A percentile compares a stretch with the other conserved stretches of the same genome.
These are phyloP conservation scores for Debaryomyces subglobosus DNA, from an alignment of 1,139 yeast species.

Conservation along the genomic window DNA sequence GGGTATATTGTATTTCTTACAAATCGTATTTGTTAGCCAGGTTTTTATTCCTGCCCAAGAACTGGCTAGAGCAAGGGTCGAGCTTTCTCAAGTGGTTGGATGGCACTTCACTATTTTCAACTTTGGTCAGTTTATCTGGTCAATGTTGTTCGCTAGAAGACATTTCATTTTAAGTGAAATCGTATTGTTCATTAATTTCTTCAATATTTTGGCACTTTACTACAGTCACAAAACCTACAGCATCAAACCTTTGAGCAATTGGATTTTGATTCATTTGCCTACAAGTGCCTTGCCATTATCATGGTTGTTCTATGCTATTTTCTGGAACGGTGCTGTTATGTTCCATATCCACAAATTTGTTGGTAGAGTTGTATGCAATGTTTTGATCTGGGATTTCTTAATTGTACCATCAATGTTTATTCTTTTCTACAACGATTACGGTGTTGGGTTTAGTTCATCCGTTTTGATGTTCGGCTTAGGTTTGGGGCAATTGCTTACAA, in stretches of 20 bases:
- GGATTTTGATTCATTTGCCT: slow-evolving; percentile 66
- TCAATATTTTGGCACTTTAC: slow-evolving; percentile 60
- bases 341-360: slow-evolving; percentile 57
- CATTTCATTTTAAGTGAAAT: slow-evolving; percentile 60
- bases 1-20: slow-evolving; percentile 56
- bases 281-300: slow-evolving; percentile 69
- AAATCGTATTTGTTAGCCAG: slow-evolving; percentile 55
- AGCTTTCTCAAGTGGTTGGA: slow-evolving; percentile 45
- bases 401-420: slow-evolving; percentile 63
- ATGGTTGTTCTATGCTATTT: slow-evolving; percentile 71
- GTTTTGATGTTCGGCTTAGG: slow-evolving; percentile 66
- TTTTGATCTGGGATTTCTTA: slow-evolving; percentile 78
- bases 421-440: slow-evolving; percentile 69
- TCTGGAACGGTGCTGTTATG: slow-evolving; percentile 84
- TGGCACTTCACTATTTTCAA: slow-evolving; percentile 68
- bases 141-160: slow-evolving; percentile 57
- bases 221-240: slow-evolving; percentile 62
- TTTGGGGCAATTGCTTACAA: slow-evolving; percentile 67
- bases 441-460: slow-evolving; percentile 61
- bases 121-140: slow-evolving; percentile 62
- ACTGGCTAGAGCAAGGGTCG: slow-evolving; percentile 19
- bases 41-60: slow-evolving; percentile 50
- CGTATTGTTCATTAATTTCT: slow-evolving; percentile 55
- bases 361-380: slow-evolving; percentile 71
- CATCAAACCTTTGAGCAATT: slow-evolving; percentile 52